Conservation (phyloP, 208 protist genomes). For the Herpetomonas tarakana region DNA sequence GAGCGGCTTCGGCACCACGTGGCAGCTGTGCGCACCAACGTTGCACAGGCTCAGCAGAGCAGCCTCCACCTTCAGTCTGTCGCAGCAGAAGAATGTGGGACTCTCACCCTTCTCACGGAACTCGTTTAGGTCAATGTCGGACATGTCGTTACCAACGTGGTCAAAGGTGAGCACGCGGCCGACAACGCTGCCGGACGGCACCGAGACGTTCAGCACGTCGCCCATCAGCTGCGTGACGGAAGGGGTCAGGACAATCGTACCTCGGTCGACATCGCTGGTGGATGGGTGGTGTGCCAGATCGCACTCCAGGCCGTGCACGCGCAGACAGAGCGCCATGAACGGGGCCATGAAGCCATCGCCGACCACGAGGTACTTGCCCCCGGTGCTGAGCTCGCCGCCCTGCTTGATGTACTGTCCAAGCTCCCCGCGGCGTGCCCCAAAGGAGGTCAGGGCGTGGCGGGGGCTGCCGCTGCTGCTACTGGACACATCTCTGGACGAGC, state of each 20-base stretch:
- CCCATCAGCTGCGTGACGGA: conserved; percentile 91
- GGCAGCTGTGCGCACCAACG: conserved; percentile 81
- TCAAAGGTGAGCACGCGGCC: conserved; percentile 88
- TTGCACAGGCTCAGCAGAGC: conserved; percentile 83
- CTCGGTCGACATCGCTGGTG: conserved; percentile 73
- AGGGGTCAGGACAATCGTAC: conserved; percentile 86
- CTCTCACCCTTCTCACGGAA: conserved; percentile 92
- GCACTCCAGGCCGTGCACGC: conserved; percentile 84
- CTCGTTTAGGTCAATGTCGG: conserved; percentile 90
- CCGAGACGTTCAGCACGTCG: conserved; percentile 88
- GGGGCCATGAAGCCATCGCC: conserved; percentile 90
- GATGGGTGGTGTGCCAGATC: conserved; percentile 76
- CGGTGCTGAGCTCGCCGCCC: conserved; percentile 41
- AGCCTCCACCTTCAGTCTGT: conserved; percentile 81
- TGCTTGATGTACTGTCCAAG: conserved; percentile 45
- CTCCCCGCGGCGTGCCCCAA: conserved; percentile 55
- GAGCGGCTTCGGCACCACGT: conserved; percentile 70
- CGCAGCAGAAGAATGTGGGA: conserved; percentile 93
- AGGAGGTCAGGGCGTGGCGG: conserved; percentile 46
- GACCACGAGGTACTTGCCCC: conserved; percentile 85
- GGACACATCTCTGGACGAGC: conserved; percentile 1
- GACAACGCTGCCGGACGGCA: conserved; percentile 88
- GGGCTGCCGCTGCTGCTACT: not conserved
- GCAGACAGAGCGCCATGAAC: conserved; percentile 91
- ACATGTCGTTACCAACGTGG: conserved; percentile 91